A percentile compares a stretch with the other conserved stretches of the same genome.
These are phyloP conservation scores for Aspergillus pseudoterreus DNA, from an alignment of 2,329 filamentous ascomycete genomes.

Conservation along the genomic window DNA sequence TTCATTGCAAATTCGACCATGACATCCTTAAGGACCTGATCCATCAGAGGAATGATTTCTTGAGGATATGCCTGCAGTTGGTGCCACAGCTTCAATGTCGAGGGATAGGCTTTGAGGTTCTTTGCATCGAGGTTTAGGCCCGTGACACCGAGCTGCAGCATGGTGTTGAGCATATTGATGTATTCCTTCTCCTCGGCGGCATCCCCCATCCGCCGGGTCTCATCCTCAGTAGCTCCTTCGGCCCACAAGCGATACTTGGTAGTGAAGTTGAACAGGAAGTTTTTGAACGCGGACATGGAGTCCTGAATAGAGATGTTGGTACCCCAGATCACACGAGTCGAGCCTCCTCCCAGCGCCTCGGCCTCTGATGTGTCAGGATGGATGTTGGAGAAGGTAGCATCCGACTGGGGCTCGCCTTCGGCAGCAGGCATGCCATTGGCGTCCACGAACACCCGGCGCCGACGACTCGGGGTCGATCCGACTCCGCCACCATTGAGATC, in stretches of 20 bases:
- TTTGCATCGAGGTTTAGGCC: slow-evolving; percentile 83
- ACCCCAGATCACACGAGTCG: slow-evolving; percentile 87
- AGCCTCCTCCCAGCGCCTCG: slow-evolving; percentile 76
- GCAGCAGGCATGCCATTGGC: slow-evolving; percentile 59
- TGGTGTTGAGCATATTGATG: slow-evolving; percentile 78
- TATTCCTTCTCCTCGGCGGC: slow-evolving; percentile 78
- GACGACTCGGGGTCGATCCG: slow-evolving; percentile 48
- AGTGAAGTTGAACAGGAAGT: slow-evolving; percentile 88
- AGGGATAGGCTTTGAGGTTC: slow-evolving; percentile 88
- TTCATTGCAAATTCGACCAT: slow-evolving; percentile 86
- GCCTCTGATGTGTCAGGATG: slow-evolving; percentile 90
- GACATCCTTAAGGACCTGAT: slow-evolving; percentile 86
- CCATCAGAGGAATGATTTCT: slow-evolving; percentile 95
- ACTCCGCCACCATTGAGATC: slow-evolving; percentile 82
- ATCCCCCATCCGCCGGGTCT: slow-evolving; percentile 63
- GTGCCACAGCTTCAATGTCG: slow-evolving; percentile 90
- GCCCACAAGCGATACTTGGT: slow-evolving; percentile 91
- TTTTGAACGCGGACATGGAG: slow-evolving; percentile 81
- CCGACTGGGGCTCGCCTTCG: slow-evolving; percentile 49
- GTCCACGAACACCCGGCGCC: slow-evolving; percentile 61
- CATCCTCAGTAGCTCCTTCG: slow-evolving; percentile 75
- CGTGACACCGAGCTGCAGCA: slow-evolving; percentile 80
- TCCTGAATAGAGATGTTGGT: slow-evolving; percentile 94
- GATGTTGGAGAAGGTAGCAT: slow-evolving; percentile 63
- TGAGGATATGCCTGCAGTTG: slow-evolving; percentile 92